Evolutionary conservation across 352 stramenopile species (phyloP).

Genomic region (Blastocystis sp.): DNA sequence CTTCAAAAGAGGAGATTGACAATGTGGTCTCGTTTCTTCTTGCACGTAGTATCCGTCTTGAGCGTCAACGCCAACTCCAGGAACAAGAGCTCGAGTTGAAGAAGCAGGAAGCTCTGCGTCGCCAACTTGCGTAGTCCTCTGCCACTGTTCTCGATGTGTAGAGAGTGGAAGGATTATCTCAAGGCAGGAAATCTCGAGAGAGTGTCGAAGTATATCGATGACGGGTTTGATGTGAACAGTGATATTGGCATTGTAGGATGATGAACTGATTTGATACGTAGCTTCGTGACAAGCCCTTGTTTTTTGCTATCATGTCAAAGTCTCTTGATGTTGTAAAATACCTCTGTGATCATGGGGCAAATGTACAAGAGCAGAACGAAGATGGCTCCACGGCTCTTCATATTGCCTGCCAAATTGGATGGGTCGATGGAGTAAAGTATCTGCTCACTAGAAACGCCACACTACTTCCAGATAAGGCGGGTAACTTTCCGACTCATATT

Average conservation of each 20-base stretch:
- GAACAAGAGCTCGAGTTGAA: not conserved
- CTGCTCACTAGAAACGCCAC: not conserved
- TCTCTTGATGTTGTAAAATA: not conserved
- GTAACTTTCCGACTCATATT: constrained; percentile 26
- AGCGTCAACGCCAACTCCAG: not conserved
- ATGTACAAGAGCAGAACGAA: constrained; percentile 38
- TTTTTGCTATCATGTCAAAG: not conserved
- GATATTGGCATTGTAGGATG: not conserved
- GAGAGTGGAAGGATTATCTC: constrained; percentile 33
- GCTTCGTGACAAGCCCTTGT: constrained; percentile 19
- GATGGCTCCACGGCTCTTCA: constrained; percentile 22
- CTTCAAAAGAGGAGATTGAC: constrained; percentile 3
- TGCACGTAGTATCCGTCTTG: constrained; percentile 2
- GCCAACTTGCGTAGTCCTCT: not conserved
- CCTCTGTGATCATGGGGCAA: not conserved
- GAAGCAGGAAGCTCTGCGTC: constrained; percentile 5
- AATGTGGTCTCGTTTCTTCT: not conserved
- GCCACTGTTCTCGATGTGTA: not conserved
- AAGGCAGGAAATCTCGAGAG: not conserved
- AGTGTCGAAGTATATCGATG: not conserved
- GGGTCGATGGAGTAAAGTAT: not conserved
- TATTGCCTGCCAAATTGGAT: not conserved
- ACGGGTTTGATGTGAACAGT: constrained; percentile 27
- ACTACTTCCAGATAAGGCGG: constrained; percentile 10
- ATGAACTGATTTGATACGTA: not conserved